These are phyloP conservation scores for Colletotrichum trifolii DNA, from an alignment of 2,329 filamentous ascomycete genomes.

Conservation along the genomic window DNA sequence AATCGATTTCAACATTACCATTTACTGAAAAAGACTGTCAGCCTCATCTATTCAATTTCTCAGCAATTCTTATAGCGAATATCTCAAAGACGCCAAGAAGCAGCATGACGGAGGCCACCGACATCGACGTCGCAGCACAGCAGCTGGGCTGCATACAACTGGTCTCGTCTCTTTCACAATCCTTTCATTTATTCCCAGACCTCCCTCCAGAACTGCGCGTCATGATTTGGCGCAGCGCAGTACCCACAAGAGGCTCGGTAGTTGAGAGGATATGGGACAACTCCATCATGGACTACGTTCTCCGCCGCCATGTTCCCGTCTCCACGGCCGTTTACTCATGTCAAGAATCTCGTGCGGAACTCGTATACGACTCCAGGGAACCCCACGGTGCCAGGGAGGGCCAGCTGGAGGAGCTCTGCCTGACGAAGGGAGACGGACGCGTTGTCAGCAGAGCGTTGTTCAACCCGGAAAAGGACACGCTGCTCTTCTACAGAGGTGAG, in stretches of 20 bases:
- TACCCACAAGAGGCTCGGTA: conserved; percentile 3
- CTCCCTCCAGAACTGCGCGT: conserved; percentile 23
- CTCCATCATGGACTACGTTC: conserved; percentile 2
- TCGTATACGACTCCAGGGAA: background rate
- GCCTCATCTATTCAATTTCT: too few relatives aligned
- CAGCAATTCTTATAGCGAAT: background rate
- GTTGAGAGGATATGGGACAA: conserved; percentile 14
- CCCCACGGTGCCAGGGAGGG: background rate
- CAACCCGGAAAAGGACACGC: conserved; percentile 19
- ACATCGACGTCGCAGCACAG: background rate
- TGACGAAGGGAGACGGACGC: background rate
- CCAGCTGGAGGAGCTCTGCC: conserved; percentile 13
- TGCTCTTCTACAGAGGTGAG: conserved; percentile 25
- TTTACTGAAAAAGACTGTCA: too few relatives aligned
- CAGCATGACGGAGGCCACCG: background rate
- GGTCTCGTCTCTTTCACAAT: background rate
- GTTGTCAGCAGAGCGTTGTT: conserved; percentile 8
- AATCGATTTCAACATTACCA: too few relatives aligned
- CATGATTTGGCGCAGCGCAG: conserved; percentile 19
- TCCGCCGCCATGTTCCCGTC: conserved; percentile 10
- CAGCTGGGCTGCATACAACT: conserved; percentile 3
- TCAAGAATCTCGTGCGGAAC: conserved; percentile 16
- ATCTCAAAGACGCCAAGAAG: background rate
- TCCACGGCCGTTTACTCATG: conserved; percentile 18
- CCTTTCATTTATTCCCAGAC: conserved; percentile 13